A percentile compares a stretch with the other conserved stretches of the same genome.
Conservation (phyloP, 2,329 filamentous ascomycete genomes). For the Ophiocordyceps camponoti-leonardi region DNA sequence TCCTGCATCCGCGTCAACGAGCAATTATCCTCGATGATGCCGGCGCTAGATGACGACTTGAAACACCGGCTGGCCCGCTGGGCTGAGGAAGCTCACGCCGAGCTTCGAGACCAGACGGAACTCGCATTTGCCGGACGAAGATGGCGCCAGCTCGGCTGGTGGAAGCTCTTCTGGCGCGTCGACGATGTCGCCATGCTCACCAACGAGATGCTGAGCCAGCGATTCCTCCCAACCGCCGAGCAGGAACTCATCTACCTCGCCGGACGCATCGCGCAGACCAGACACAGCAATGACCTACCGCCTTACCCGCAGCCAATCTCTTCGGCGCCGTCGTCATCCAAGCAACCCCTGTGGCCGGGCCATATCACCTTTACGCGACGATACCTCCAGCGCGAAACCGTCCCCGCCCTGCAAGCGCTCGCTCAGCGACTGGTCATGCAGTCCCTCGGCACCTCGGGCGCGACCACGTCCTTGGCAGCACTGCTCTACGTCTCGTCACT, state of each 20-base stretch:
- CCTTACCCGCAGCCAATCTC: slow-evolving; percentile 19
- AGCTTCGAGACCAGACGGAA: slow-evolving; percentile 67
- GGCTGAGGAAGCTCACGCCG: slow-evolving; percentile 66
- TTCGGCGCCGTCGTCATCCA: slow-evolving; percentile 4
- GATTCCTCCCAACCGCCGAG: slow-evolving; percentile 66
- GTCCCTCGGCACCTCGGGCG: slow-evolving; percentile 53
- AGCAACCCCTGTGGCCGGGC: slow-evolving; percentile 45
- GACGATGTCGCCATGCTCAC: slow-evolving; percentile 81
- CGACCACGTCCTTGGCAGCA: slow-evolving; percentile 35
- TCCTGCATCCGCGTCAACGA: slow-evolving; percentile 33
- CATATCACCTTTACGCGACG: slow-evolving; percentile 57
- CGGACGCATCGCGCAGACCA: slow-evolving; percentile 46
- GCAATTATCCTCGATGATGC: slow-evolving; percentile 6
- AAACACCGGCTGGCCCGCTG: slow-evolving; percentile 46
- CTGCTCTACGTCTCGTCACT: slow-evolving; percentile 39
- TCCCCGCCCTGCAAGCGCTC: slow-evolving; percentile 54
- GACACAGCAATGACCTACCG: slow-evolving; percentile 10
- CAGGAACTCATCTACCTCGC: slow-evolving; percentile 68
- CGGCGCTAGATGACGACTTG: slow-evolving; percentile 24
- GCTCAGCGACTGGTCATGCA: slow-evolving; percentile 61
- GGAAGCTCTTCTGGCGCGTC: slow-evolving; percentile 88
- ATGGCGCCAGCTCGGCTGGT: slow-evolving; percentile 78
- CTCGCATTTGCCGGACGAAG: slow-evolving; percentile 56
- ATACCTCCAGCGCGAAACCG: slow-evolving; percentile 46
- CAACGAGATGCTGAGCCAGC: slow-evolving; percentile 56